Evolutionary conservation across 768 basidiomycete species (phyloP), one percentile per base, ranked within the genome.

Genomic region (Gloeopeniophorella convolvens): DNA sequence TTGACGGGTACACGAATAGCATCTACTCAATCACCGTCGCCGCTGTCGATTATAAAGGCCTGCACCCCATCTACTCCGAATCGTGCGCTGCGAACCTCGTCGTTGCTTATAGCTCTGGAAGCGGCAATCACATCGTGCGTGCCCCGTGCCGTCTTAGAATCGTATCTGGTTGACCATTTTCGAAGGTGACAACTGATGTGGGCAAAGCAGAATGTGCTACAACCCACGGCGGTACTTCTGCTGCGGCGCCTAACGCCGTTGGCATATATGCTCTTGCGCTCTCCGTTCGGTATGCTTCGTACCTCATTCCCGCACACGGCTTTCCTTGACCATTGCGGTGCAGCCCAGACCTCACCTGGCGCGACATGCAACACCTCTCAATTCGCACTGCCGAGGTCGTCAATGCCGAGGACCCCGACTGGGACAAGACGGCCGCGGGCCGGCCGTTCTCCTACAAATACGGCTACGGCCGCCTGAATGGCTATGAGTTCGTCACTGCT

Each of bases 1-100:
- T 99, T 62, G 95, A 98, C 59, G 96, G 96, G 6, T 99, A 99
- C 66, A 99, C 96, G 11, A 99, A 99, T 64, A 90, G 87, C 61
- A 94, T 98, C 51, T 97, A 90, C 68, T 90, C 89, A 6, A 82
- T 99, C 35, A 99, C 96, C 0, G 91, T 99, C 24, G 84, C 92
- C n/a, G 90, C 96, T 0, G 75, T 98, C 51, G 96, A 98, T 61
- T 81, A 85, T 65, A 89, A 89, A 63, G 95, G 93, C 13, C 68
- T 93, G 27, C 96, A 96, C 62, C 96, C 96, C 12, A 91, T 89
- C 63, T 98, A 99, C 60, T 97, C 95, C 4, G 96, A 99, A 66
- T 71, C 91, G n/a, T 99, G 96, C 62, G 85, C 95, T 5, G 96
- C 96, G 2, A 97, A 97, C 67, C 83, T 99, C 82, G 74, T 97